These are phyloP conservation scores for Claviceps fusiformis DNA, from an alignment of 2,329 filamentous ascomycete species.

Conservation along the genomic window DNA sequence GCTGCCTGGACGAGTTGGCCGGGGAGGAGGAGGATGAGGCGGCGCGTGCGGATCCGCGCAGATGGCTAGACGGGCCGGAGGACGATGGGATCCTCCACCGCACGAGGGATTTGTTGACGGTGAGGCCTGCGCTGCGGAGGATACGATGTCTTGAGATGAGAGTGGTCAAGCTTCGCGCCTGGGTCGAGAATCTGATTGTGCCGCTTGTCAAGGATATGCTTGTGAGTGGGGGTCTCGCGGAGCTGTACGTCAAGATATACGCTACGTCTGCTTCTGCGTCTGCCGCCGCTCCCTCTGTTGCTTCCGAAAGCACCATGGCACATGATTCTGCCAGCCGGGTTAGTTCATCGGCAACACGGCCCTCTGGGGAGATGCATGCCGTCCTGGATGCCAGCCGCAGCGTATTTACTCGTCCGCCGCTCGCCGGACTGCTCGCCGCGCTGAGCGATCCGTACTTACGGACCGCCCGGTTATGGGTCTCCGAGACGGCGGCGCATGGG, in stretches of 20 bases:
- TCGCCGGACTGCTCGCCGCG: constrained; percentile 24
- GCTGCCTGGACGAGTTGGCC: constrained; percentile 10
- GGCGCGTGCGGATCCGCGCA: neutral
- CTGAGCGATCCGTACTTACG: constrained; percentile 32
- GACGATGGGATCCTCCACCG: constrained; percentile 7
- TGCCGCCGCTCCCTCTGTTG: neutral
- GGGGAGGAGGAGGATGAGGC: constrained; percentile 4
- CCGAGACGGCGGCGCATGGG: constrained; percentile 18
- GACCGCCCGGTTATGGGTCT: constrained; percentile 24
- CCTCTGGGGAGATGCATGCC: neutral
- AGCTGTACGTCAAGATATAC: constrained; percentile 9
- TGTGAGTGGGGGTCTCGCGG: constrained; percentile 16
- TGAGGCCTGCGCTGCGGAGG: constrained; percentile 13
- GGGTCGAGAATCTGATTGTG: constrained; percentile 16
- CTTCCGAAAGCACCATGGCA: neutral
- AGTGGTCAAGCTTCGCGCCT: constrained; percentile 18
- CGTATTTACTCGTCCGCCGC: constrained; percentile 16
- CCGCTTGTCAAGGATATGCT: constrained; percentile 19
- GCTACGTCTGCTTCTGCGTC: neutral
- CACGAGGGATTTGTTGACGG: constrained; percentile 9
- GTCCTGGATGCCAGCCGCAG: neutral
- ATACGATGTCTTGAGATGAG: constrained; percentile 16
- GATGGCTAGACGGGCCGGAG: neutral
- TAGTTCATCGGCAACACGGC: neutral
- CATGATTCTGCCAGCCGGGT: neutral